Evolutionary conservation across 2,329 filamentous ascomycete genomes (phyloP).

Genomic region (Tolypocladium tundrense): DNA sequence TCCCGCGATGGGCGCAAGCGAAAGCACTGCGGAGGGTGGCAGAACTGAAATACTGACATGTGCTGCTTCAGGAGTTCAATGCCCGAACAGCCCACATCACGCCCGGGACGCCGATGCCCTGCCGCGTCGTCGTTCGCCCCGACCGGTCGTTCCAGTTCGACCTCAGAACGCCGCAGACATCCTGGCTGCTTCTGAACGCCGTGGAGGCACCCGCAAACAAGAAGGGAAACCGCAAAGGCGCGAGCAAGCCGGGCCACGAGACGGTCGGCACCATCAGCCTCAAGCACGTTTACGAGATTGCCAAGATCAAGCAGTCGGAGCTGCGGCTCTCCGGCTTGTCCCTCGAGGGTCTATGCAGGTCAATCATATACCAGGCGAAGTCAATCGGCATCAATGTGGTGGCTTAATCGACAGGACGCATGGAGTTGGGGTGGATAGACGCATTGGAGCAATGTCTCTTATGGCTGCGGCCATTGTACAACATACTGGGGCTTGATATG

Average conservation of each 20-base stretch:
- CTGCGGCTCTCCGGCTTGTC: conserved; percentile 61
- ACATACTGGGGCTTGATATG: neutral
- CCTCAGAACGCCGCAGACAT: conserved; percentile 86
- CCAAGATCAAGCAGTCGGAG: conserved; percentile 85
- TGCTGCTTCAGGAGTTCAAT: conserved; percentile 72
- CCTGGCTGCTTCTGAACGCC: conserved; percentile 77
- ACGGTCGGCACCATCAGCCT: conserved; percentile 76
- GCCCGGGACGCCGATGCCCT: conserved; percentile 77
- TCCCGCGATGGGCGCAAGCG: neutral
- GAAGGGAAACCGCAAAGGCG: conserved; percentile 71
- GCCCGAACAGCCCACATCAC: conserved; percentile 79
- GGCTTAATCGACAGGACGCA: conserved; percentile 28
- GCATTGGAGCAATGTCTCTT: conserved; percentile 1
- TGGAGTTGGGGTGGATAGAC: neutral
- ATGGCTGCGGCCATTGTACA: conserved; percentile 3
- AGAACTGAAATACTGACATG: conserved; percentile 7
- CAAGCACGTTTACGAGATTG: conserved; percentile 97
- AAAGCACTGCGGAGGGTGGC: neutral
- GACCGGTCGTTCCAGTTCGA: conserved; percentile 93
- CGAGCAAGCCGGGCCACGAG: conserved; percentile 64
- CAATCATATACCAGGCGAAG: conserved; percentile 65
- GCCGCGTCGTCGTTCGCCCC: conserved; percentile 81
- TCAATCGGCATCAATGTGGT: conserved; percentile 65
- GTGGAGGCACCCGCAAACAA: conserved; percentile 62
- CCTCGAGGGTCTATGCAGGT: conserved; percentile 61